Conservation (phyloP, 2,329 filamentous ascomycete genomes). For the Aulographum hederae region DNA sequence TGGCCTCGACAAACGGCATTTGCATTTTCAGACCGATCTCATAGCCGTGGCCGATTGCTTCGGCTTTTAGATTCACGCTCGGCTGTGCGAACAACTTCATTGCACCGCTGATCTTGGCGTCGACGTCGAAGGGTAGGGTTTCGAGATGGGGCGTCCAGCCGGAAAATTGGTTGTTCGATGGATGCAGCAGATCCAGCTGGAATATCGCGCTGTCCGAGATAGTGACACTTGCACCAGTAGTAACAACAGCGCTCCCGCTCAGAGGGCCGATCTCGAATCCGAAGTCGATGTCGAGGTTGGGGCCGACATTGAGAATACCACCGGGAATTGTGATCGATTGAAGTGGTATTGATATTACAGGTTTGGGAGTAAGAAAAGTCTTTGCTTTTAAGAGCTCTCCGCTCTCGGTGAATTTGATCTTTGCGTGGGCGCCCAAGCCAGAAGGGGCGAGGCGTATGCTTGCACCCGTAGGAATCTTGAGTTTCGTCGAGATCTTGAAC, state of each 20-base stretch:
- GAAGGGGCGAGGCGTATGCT: slow-evolving; percentile 8
- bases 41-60: background rate
- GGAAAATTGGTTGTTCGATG: slow-evolving; percentile 7
- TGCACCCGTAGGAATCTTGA: slow-evolving; percentile 8
- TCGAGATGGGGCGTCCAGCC: slow-evolving; percentile 8
- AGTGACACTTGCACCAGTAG: slow-evolving; percentile 6
- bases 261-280: slow-evolving; percentile 6
- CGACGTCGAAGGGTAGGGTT: slow-evolving; percentile 6
- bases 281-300: slow-evolving; percentile 8
- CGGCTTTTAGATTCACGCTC: slow-evolving; percentile 7
- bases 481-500: slow-evolving; percentile 8
- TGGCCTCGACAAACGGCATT: background rate
- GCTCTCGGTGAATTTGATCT: background rate
- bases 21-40: background rate
- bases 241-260: slow-evolving; percentile 5
- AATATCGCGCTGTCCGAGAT: slow-evolving; percentile 7
- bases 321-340: slow-evolving; percentile 8
- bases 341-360: slow-evolving; percentile 8
- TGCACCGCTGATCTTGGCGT: slow-evolving; percentile 7
- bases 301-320: slow-evolving; percentile 10
- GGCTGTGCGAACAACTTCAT: slow-evolving; percentile 7
- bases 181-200: slow-evolving; percentile 8
- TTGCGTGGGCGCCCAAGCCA: slow-evolving; percentile 1
- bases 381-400: no score
- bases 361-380: no score